Percentiles rank a stretch among this genome's conserved stretches.
Evolutionary conservation across 2,329 filamentous ascomycete genomes (phyloP).

Genomic region (Cryphonectria parasitica): DNA sequence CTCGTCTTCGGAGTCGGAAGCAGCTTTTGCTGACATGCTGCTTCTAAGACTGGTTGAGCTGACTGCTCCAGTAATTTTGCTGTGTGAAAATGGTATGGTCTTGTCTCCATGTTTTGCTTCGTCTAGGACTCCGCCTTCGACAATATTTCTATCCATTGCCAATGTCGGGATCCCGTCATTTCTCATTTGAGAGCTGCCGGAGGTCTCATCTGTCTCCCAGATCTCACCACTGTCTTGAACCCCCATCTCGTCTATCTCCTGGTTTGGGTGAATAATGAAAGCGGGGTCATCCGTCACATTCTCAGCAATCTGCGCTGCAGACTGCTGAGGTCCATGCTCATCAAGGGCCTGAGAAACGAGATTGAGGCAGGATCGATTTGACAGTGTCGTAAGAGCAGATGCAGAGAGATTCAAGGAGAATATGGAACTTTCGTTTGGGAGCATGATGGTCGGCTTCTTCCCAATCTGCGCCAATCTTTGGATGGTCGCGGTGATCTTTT

Average conservation of each 20-base stretch:
- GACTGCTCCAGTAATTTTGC: background rate
- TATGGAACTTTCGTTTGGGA: constrained; percentile 19
- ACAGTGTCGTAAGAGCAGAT: background rate
- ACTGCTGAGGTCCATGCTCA: background rate
- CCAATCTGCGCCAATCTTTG: background rate
- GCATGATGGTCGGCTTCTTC: background rate
- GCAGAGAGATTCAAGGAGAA: constrained; percentile 14
- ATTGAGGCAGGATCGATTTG: background rate
- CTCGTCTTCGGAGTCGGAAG: background rate
- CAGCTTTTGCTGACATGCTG: background rate
- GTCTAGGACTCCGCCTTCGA: background rate
- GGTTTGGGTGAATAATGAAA: background rate
- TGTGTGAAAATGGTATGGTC: background rate
- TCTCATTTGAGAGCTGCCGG: background rate
- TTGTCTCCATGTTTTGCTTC: background rate
- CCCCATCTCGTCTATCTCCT: background rate
- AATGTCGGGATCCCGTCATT: too few species aligned
- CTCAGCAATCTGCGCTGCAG: too few species aligned
- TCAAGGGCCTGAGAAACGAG: background rate
- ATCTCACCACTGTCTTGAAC: background rate
- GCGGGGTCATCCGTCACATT: background rate
- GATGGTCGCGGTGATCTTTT: background rate
- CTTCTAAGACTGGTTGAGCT: background rate
- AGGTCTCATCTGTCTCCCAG: background rate
- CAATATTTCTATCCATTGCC: background rate